Percentiles rank a stretch among this genome's conserved stretches.
phyloP scores from a whole-genome alignment of 1,139 yeast genomes.

The Kurtzmaniella natalensis region DNA sequence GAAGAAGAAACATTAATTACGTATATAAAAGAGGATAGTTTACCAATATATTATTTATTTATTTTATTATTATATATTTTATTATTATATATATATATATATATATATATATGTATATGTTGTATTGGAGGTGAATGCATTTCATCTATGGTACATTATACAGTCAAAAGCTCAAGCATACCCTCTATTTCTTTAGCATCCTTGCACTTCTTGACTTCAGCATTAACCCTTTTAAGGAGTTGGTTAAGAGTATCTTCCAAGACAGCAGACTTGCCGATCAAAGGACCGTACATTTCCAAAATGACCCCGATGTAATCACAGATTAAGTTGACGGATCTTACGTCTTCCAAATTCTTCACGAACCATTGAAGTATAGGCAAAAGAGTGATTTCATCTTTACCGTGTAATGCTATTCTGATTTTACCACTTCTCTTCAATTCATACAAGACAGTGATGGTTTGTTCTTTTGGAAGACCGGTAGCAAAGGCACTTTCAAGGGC shows the following conservation, averaged over 20 bases:
- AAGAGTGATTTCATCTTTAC: slow-evolving; percentile 79
- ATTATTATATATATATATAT: slow-evolving; percentile 5
- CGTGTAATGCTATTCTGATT: slow-evolving; percentile 68
- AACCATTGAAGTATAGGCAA: slow-evolving; percentile 89
- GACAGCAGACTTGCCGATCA: slow-evolving; percentile 73
- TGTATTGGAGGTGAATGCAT: no score
- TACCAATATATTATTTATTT: slow-evolving; percentile 1
- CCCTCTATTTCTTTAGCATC: slow-evolving; percentile 91
- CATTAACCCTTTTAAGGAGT: slow-evolving; percentile 55
- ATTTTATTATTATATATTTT: slow-evolving; percentile 1
- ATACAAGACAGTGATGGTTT: slow-evolving; percentile 73
- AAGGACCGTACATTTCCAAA: slow-evolving; percentile 70
- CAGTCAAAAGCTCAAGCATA: slow-evolving; percentile 78
- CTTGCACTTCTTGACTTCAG: slow-evolving; percentile 72
- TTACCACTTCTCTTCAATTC: slow-evolving; percentile 89
- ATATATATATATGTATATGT: slow-evolving; percentile 7
- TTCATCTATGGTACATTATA: slow-evolving; percentile 16
- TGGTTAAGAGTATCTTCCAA: slow-evolving; percentile 66
- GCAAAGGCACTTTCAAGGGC: slow-evolving; percentile 85
- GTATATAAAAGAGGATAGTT: slow-evolving; percentile 10
- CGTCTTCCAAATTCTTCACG: slow-evolving; percentile 69
- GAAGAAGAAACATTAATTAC: slow-evolving; percentile 13
- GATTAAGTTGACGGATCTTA: slow-evolving; percentile 66
- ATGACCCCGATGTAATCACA: slow-evolving; percentile 84
- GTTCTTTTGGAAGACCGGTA: slow-evolving; percentile 73